A percentile compares a stretch with the other conserved stretches of the same genome.
Evolutionary conservation across 1,284 basidiomycete genomes (phyloP).

Genomic region (Ceratobasidium sp.): DNA sequence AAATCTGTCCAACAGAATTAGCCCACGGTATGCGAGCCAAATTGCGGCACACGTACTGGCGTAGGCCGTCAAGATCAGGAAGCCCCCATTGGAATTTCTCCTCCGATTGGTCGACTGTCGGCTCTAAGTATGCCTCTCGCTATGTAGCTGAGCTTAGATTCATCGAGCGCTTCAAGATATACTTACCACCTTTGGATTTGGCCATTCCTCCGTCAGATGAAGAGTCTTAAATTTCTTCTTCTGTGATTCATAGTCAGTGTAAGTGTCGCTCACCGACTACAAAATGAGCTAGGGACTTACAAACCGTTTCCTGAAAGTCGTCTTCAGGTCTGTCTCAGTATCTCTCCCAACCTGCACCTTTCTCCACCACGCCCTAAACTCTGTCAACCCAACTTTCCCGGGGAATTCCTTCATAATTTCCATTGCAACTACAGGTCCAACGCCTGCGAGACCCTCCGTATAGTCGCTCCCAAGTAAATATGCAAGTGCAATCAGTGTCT

Average conservation of each 20-base stretch:
- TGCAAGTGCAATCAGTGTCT: conserved; percentile 89
- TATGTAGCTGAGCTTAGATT: conserved; percentile 56
- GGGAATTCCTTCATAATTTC: conserved; percentile 94
- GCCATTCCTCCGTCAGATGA: conserved; percentile 87
- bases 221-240: conserved; percentile 92
- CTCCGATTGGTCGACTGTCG: conserved; percentile 89
- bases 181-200: conserved; percentile 87
- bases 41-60: conserved; percentile 69
- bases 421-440: conserved; percentile 97
- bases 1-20: conserved; percentile 68
- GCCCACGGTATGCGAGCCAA: not conserved
- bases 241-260: conserved; percentile 60
- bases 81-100: conserved; percentile 98
- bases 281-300: conserved; percentile 66
- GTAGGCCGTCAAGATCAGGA: conserved; percentile 92
- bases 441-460: conserved; percentile 91
- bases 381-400: conserved; percentile 83
- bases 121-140: conserved; percentile 94
- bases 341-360: conserved; percentile 95
- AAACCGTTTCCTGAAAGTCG: conserved; percentile 86
- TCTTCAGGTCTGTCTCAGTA: conserved; percentile 75
- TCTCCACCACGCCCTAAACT: conserved; percentile 96
- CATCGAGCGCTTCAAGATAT: conserved; percentile 6
- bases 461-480: conserved; percentile 98
- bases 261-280: not conserved